Evolutionary conservation across 2,329 filamentous ascomycete genomes (phyloP).

Genomic region (Penicillium janthinellum): DNA sequence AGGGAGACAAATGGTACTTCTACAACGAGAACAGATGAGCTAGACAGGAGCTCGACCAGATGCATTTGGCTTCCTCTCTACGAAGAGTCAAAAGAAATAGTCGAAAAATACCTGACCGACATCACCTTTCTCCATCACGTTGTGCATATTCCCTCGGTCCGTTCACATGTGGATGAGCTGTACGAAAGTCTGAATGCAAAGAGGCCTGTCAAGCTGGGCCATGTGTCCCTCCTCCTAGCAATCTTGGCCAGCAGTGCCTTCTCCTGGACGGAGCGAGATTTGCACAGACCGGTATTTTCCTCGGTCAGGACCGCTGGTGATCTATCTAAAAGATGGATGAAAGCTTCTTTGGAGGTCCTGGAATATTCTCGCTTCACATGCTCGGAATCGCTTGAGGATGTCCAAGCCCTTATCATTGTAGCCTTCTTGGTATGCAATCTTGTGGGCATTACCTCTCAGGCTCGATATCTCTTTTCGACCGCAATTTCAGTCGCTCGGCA

Average conservation of each 20-base stretch:
- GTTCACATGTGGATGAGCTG: constrained; percentile 28
- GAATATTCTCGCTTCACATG: constrained; percentile 32
- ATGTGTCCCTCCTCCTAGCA: constrained; percentile 35
- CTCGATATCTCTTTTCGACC: constrained; percentile 34
- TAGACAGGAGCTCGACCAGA: constrained; percentile 6
- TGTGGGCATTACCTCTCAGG: constrained; percentile 39
- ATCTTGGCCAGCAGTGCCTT: constrained; percentile 38
- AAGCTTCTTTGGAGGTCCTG: constrained; percentile 35
- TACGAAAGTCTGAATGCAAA: constrained; percentile 29
- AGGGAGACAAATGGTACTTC: background rate
- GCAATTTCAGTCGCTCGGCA: constrained; percentile 30
- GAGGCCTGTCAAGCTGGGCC: constrained; percentile 26
- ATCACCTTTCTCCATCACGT: constrained; percentile 41
- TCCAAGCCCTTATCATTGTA: constrained; percentile 41
- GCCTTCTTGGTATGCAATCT: constrained; percentile 37
- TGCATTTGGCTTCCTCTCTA: constrained; percentile 39
- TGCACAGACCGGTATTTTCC: constrained; percentile 15
- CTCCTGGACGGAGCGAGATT: constrained; percentile 32
- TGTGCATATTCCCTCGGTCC: constrained; percentile 34
- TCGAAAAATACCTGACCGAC: constrained; percentile 37
- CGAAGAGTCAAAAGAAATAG: constrained; percentile 35
- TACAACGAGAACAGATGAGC: background rate
- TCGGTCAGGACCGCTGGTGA: constrained; percentile 29
- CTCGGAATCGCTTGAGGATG: constrained; percentile 35
- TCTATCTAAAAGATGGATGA: constrained; percentile 35